Evolutionary conservation across 495 filamentous ascomycete species (phyloP).

Genomic region (Opeltia flavorubescens): DNA sequence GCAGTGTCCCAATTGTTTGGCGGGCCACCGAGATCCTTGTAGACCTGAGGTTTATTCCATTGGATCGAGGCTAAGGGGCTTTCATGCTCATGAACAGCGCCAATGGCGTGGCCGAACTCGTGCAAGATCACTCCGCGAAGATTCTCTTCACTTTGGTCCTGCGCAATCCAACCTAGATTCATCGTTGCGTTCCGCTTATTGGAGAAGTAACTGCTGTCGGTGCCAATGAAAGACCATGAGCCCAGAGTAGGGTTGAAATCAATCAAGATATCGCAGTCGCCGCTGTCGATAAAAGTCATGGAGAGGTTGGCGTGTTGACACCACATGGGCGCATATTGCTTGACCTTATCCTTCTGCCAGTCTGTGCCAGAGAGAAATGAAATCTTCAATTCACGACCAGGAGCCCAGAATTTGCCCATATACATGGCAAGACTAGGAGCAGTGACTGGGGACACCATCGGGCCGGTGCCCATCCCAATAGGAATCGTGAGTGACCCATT

Average conservation of each 20-base stretch:
- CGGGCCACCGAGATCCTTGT: background rate
- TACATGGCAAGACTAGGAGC: background rate
- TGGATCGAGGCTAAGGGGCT: conserved; percentile 4
- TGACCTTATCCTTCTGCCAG: conserved; percentile 9
- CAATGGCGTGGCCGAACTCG: conserved; percentile 19
- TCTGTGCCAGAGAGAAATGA: background rate
- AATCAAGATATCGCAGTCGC: conserved; percentile 9
- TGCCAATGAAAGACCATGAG: conserved; percentile 11
- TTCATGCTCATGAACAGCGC: conserved; percentile 16
- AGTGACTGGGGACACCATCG: background rate
- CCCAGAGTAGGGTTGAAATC: conserved; percentile 5
- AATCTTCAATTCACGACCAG: conserved; percentile 1
- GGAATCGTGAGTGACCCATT: background rate
- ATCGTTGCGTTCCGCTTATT: conserved; percentile 8
- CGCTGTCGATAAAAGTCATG: conserved; percentile 11
- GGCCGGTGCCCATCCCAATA: background rate
- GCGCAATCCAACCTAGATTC: conserved; percentile 2
- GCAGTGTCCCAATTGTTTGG: conserved; percentile 5
- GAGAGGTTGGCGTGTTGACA: conserved; percentile 12
- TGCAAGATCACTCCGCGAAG: conserved; percentile 11
- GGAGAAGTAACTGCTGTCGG: background rate
- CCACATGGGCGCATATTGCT: conserved; percentile 10
- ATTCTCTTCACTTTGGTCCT: conserved; percentile 9
- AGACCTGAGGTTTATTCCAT: conserved; percentile 1
- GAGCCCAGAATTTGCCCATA: conserved; percentile 1